These are phyloP conservation scores for Syzygium oleosum DNA, from an alignment of 345 rosid genomes.

Conservation along the genomic window DNA sequence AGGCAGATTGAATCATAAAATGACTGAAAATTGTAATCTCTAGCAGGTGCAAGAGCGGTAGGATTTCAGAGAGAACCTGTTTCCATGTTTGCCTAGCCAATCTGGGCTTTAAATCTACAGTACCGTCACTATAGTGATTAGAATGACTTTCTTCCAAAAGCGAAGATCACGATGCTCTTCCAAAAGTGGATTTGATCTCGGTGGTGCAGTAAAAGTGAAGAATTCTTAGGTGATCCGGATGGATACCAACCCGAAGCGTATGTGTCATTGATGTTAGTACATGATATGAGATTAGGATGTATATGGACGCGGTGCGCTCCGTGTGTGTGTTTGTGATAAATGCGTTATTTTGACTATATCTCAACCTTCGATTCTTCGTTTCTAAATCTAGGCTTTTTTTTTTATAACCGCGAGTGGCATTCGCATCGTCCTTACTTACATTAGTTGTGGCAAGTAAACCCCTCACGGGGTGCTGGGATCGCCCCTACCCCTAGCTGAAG, in stretches of 20 bases:
- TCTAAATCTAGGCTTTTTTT: not conserved
- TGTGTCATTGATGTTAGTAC: not conserved
- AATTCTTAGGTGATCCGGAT: not conserved
- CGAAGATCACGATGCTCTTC: not conserved
- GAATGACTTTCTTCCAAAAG: not conserved
- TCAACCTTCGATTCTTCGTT: not conserved
- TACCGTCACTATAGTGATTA: not conserved
- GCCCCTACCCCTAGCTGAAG: not conserved
- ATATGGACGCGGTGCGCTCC: not conserved
- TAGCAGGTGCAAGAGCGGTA: not conserved
- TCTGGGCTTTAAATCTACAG: not conserved
- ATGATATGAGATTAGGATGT: not conserved
- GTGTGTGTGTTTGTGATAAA: not conserved
- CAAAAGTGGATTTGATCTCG: not conserved
- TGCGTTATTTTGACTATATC: not conserved
- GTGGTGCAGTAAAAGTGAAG: not conserved
- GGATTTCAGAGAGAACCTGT: not conserved
- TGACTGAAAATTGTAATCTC: not conserved
- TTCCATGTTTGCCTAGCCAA: not conserved
- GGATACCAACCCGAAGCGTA: not conserved
- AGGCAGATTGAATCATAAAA: not conserved
- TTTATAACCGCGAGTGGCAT: not conserved
- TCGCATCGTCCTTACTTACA: not conserved
- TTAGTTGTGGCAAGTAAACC: not conserved
- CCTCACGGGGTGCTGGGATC: not conserved